A percentile compares a stretch with the other conserved stretches of the same genome.
phyloP scores from a whole-genome alignment of 2,329 filamentous ascomycete genomes.

The Diaporthe vexans region DNA sequence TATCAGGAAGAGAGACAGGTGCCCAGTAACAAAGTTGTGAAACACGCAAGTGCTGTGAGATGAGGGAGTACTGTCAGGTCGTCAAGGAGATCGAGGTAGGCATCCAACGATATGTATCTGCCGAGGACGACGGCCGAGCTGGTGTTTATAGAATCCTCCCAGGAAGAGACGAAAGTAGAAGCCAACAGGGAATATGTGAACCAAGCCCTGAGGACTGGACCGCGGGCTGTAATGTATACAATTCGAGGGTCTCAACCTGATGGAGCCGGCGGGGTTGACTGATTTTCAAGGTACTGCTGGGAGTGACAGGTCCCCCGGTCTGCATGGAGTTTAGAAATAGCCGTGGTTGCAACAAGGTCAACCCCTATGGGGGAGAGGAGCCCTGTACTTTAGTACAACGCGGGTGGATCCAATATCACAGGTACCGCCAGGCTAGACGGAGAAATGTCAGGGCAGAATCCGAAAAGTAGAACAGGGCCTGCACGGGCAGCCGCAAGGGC shows the following conservation, averaged over 20 bases:
- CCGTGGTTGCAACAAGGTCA: constrained; percentile 57
- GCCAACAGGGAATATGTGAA: neutral
- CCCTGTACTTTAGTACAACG: constrained; percentile 59
- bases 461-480: constrained; percentile 57
- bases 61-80: neutral
- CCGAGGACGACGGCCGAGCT: constrained; percentile 24
- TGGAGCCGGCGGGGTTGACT: constrained; percentile 57
- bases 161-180: constrained; percentile 30
- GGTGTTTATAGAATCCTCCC: constrained; percentile 33
- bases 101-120: constrained; percentile 5
- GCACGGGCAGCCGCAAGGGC: constrained; percentile 53
- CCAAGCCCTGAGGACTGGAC: constrained; percentile 31
- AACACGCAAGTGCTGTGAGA: constrained; percentile 29
- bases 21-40: constrained; percentile 16
- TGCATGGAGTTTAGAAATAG: constrained; percentile 58
- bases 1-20: neutral
- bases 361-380: constrained; percentile 49
- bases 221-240: constrained; percentile 39
- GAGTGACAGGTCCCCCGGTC: constrained; percentile 56
- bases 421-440: constrained; percentile 58
- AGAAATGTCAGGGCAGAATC: constrained; percentile 63
- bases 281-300: constrained; percentile 54
- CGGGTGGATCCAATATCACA: constrained; percentile 64
- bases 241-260: constrained; percentile 51
- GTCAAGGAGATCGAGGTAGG: constrained; percentile 1